Conservation (phyloP, 441 rosid genomes). For the Populus hybrid region DNA sequence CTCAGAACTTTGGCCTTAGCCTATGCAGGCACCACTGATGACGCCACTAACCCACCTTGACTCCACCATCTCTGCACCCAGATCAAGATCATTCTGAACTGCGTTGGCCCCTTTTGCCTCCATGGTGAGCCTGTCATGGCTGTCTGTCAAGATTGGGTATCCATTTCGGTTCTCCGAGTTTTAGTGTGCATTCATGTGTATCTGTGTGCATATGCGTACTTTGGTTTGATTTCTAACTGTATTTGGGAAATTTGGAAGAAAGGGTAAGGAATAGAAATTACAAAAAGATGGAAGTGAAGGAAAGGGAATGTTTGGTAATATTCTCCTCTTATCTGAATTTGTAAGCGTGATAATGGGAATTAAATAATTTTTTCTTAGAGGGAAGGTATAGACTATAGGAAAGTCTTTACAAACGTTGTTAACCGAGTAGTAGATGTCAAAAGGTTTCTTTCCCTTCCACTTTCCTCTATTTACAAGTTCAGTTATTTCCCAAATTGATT, state of each 20-base stretch:
- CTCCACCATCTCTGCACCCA: constrained; percentile 61
- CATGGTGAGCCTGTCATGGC: constrained; percentile 76
- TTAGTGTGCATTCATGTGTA: background rate
- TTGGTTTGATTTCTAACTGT: background rate
- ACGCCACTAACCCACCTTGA: constrained; percentile 60
- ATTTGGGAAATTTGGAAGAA: background rate
- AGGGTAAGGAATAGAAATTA: background rate
- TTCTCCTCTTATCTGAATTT: no score
- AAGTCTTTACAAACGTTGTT: no score
- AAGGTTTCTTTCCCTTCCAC: background rate
- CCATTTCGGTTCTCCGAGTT: background rate
- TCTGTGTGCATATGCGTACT: background rate
- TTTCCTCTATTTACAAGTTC: no score
- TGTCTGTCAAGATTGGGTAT: constrained; percentile 70
- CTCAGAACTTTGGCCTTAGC: background rate
- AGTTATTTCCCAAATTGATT: no score
- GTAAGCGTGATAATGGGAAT: no score
- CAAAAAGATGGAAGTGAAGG: no score
- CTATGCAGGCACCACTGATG: constrained; percentile 33
- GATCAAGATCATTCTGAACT: constrained; percentile 67
- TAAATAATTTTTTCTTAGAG: no score
- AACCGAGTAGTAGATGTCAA: no score
- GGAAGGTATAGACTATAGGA: no score
- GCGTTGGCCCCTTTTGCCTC: constrained; percentile 81
- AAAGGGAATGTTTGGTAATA: no score